Base-by-base conservation (phyloP, 2,329 filamentous ascomycete genomes). In the Aspergillus floridensis region DNA sequence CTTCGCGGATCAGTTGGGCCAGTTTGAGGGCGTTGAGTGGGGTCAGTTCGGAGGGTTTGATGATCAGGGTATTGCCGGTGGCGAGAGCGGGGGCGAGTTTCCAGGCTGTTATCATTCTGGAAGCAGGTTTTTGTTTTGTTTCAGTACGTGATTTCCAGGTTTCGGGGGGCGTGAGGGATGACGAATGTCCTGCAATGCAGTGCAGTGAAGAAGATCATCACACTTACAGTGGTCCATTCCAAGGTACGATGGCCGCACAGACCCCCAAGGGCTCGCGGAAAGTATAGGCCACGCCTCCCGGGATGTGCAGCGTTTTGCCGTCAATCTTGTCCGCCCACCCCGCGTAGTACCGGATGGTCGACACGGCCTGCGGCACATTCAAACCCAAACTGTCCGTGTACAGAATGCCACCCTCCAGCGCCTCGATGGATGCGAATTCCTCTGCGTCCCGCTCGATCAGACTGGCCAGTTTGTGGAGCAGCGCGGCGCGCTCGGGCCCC, bases 31-130 rank as follows among this genome's bases (percentile, higher is more conserved):
- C 81, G 2, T 81, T 66, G 0, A 75, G 80, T 6, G 86, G 80
- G 0, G 84, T 83, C 2, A 81, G 81, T 70, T 90, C 87, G 1
- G 87, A 86, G 1, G 85, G 85, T 11, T 90, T 91, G 38, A 84
- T 79, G 16, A 92, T 80, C 81, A 92, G 87, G 1, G 86, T 84
- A 70, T 88, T 90, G 1, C 88, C 87, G 1, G 86, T 85, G 21
- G 50, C 16, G 12, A 52, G 32, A 6, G 50, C 50, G 1, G 87
- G 85, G 50, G 84, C 81, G 2, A 84, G 83, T 70, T 90, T 90
- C 71, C 70, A 72, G 44, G 67, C 67, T 0, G 68, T 69, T 19
- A 71, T 70, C 68, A 70, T 70, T 19, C 68, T 70, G 32, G 32
- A 16, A 16, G 14, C 26, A 29, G 26, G 26, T 29, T 29, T 29